phyloP scores from a whole-genome alignment of 768 basidiomycete species.

The Exsudoporus frostii region DNA sequence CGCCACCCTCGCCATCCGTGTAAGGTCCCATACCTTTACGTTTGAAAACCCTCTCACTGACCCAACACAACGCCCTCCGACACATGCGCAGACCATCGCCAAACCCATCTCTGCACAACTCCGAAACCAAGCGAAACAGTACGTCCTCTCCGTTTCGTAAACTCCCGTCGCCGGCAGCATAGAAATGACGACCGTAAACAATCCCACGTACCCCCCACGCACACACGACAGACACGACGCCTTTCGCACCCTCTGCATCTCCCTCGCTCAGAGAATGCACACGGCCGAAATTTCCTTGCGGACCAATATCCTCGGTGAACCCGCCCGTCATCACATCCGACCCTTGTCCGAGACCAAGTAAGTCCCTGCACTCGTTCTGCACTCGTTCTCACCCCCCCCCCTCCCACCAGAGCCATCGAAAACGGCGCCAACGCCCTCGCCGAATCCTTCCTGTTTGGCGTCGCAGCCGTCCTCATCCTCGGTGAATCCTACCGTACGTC shows the following conservation, averaged over 20 bases:
- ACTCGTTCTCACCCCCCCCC: background rate
- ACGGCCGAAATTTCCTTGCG: slow-evolving; percentile 68
- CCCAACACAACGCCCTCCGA: background rate
- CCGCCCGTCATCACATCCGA: slow-evolving; percentile 58
- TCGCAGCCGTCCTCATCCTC: slow-evolving; percentile 70
- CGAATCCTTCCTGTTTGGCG: slow-evolving; percentile 79
- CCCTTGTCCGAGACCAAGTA: slow-evolving; percentile 77
- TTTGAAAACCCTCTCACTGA: background rate
- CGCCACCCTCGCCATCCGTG: slow-evolving; percentile 70
- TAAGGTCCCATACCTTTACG: slow-evolving; percentile 32
- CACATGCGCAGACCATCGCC: slow-evolving; percentile 60
- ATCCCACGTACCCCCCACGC: background rate
- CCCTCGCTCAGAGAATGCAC: slow-evolving; percentile 75
- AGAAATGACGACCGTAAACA: background rate
- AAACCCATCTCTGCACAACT: slow-evolving; percentile 73
- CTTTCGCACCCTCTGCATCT: slow-evolving; percentile 68
- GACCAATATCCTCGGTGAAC: slow-evolving; percentile 75
- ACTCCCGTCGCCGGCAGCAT: background rate
- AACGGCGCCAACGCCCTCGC: slow-evolving; percentile 83
- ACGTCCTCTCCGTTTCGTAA: slow-evolving; percentile 21
- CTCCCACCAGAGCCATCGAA: slow-evolving; percentile 62
- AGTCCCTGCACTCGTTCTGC: slow-evolving; percentile 13
- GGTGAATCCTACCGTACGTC: slow-evolving; percentile 77
- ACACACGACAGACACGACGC: slow-evolving; percentile 53
- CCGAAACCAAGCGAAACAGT: slow-evolving; percentile 74